Percentiles rank a stretch among this genome's conserved stretches.
phyloP scores from a whole-genome alignment of 305 asterid species.

The Fraxinus paxiana region DNA sequence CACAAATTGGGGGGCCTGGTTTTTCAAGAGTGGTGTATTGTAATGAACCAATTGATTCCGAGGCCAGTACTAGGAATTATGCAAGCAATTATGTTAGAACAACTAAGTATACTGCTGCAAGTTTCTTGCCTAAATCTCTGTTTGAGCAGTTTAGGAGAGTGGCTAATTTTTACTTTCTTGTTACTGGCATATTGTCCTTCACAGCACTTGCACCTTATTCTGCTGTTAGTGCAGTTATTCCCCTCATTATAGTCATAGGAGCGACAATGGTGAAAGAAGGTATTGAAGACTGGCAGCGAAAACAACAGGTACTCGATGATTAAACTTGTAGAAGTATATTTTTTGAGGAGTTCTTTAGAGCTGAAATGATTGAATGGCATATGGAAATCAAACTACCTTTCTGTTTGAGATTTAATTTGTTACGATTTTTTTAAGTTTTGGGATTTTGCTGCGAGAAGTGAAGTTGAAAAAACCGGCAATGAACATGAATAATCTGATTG shows the following conservation, averaged over 20 bases:
- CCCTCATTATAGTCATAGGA: constrained; percentile 65
- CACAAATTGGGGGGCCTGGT: constrained; percentile 87
- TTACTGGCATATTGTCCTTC: constrained; percentile 64
- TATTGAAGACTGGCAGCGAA: constrained; percentile 77
- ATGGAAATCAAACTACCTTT: neutral
- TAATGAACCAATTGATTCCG: constrained; percentile 59
- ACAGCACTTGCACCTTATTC: constrained; percentile 66
- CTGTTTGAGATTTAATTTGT: neutral
- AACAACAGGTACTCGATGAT: constrained; percentile 59
- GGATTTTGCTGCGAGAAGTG: neutral
- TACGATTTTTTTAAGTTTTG: constrained; percentile 1
- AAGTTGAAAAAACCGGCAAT: neutral
- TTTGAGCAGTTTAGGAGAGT: constrained; percentile 49
- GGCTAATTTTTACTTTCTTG: constrained; percentile 80
- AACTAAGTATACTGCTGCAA: constrained; percentile 76
- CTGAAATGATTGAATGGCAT: neutral
- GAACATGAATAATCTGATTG: neutral
- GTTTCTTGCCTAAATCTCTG: constrained; percentile 51
- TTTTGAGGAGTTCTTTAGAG: neutral
- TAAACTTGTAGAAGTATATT: neutral
- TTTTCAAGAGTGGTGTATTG: constrained; percentile 51
- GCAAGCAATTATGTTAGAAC: constrained; percentile 66
- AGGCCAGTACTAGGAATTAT: constrained; percentile 39
- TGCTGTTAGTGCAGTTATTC: constrained; percentile 71
- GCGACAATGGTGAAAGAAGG: constrained; percentile 88